phyloP scores from a whole-genome alignment of 345 rosid species.

The Lepidium sativum region DNA sequence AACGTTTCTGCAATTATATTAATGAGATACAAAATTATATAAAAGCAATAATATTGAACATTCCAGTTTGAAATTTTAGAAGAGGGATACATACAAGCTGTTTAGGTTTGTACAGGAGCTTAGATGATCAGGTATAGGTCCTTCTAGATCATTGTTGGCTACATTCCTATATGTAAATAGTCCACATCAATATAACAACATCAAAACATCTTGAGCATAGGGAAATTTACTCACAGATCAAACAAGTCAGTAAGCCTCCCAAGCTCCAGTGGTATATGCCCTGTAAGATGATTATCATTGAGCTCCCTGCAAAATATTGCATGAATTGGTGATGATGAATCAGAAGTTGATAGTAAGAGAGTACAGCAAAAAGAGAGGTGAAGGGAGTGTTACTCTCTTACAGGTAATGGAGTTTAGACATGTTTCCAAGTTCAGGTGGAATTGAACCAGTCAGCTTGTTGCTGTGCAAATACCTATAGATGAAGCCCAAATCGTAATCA shows the following conservation, averaged over 20 bases:
- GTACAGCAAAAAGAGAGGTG: neutral
- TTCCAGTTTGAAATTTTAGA: neutral
- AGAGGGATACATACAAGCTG: constrained; percentile 55
- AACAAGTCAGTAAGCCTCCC: constrained; percentile 92
- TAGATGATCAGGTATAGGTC: constrained; percentile 78
- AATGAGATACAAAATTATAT: neutral
- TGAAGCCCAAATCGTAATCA: neutral
- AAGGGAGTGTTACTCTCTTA: constrained; percentile 24
- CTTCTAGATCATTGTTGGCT: constrained; percentile 73
- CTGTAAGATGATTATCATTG: constrained; percentile 70
- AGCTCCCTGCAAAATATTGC: constrained; percentile 58
- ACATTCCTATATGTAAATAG: constrained; percentile 49
- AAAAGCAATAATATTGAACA: neutral
- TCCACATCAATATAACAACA: neutral
- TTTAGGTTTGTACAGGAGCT: constrained; percentile 88
- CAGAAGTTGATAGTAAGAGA: neutral
- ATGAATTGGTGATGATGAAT: neutral
- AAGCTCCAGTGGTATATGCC: constrained; percentile 76
- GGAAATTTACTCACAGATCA: constrained; percentile 60
- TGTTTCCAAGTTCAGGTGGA: constrained; percentile 93
- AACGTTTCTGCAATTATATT: constrained; percentile 49
- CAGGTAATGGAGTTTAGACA: constrained; percentile 96
- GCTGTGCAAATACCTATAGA: constrained; percentile 67
- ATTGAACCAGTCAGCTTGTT: constrained; percentile 76
- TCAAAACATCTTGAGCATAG: neutral